phyloP scores from a whole-genome alignment of 371 early-diverging fungal species.

The Rhizomucor miehei region DNA sequence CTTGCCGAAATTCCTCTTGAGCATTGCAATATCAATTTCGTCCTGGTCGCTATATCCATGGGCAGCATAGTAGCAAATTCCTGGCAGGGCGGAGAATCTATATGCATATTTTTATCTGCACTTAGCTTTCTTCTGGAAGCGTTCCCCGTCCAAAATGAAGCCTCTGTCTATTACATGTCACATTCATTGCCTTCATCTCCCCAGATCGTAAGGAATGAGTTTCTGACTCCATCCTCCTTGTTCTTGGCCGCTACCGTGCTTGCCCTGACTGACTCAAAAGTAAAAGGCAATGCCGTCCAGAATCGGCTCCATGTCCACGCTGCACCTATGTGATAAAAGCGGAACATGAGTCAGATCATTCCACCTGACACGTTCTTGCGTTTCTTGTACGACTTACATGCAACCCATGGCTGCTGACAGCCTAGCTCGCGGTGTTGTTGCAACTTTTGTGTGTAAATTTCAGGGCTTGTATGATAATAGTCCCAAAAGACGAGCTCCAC shows the following conservation, averaged over 20 bases:
- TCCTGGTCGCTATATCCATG: slow-evolving; percentile 64
- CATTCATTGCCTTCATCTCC: slow-evolving; percentile 93
- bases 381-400: slow-evolving; percentile 36
- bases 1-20: slow-evolving; percentile 64
- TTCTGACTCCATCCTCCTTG: slow-evolving; percentile 54
- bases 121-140: background rate
- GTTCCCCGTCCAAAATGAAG: background rate
- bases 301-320: slow-evolving; percentile 88
- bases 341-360: background rate
- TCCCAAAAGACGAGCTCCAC: slow-evolving; percentile 86
- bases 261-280: slow-evolving; percentile 75
- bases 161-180: slow-evolving; percentile 52
- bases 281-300: slow-evolving; percentile 79
- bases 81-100: slow-evolving; percentile 72
- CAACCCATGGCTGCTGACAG: slow-evolving; percentile 77
- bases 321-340: slow-evolving; percentile 25
- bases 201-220: slow-evolving; percentile 83
- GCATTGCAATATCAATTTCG: slow-evolving; percentile 55
- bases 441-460: slow-evolving; percentile 72
- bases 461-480: slow-evolving; percentile 76
- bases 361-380: background rate
- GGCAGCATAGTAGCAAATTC: slow-evolving; percentile 71
- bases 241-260: slow-evolving; percentile 69
- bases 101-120: background rate
- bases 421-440: slow-evolving; percentile 81